Evolutionary conservation across 2,329 filamentous ascomycete species (phyloP).

Genomic region (Trichoderma endophyticum): DNA sequence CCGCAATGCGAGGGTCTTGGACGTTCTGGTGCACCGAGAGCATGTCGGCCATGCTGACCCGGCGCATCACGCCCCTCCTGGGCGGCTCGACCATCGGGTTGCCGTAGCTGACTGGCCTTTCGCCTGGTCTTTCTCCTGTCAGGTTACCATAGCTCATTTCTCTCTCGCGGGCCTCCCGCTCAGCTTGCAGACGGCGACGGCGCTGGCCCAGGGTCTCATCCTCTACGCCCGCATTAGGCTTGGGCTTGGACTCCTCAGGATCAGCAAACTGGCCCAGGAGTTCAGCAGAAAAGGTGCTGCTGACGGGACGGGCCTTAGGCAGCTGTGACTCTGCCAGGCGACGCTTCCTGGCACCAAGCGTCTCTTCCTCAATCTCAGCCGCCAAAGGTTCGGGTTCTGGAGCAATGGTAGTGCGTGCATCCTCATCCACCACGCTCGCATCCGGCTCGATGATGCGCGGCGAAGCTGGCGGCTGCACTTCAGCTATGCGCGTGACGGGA

Average conservation of each 20-base stretch:
- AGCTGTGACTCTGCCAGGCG: constrained; percentile 56
- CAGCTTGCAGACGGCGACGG: constrained; percentile 68
- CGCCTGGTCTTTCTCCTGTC: constrained; percentile 45
- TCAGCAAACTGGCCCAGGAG: constrained; percentile 63
- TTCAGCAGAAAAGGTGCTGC: constrained; percentile 64
- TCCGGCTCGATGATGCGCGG: constrained; percentile 32
- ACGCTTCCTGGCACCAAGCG: constrained; percentile 62
- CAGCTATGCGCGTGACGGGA: constrained; percentile 8
- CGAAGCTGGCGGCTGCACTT: constrained; percentile 22
- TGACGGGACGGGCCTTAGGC: constrained; percentile 57
- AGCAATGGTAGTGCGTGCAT: background rate
- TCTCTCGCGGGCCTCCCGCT: constrained; percentile 60
- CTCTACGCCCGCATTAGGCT: constrained; percentile 40
- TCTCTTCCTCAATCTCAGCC: constrained; percentile 57
- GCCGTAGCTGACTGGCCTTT: constrained; percentile 49
- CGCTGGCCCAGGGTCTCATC: constrained; percentile 80
- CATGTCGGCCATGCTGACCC: constrained; percentile 60
- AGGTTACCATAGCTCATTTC: constrained; percentile 45
- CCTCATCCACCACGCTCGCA: background rate
- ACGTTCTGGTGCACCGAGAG: constrained; percentile 42
- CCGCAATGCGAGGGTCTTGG: constrained; percentile 38
- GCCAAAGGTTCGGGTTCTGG: background rate
- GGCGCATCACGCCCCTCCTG: constrained; percentile 25
- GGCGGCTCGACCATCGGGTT: constrained; percentile 23
- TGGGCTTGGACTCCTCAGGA: constrained; percentile 37